phyloP scores from a whole-genome alignment of 2,329 filamentous ascomycete species.

The Lecanoromycetidae sp. region DNA sequence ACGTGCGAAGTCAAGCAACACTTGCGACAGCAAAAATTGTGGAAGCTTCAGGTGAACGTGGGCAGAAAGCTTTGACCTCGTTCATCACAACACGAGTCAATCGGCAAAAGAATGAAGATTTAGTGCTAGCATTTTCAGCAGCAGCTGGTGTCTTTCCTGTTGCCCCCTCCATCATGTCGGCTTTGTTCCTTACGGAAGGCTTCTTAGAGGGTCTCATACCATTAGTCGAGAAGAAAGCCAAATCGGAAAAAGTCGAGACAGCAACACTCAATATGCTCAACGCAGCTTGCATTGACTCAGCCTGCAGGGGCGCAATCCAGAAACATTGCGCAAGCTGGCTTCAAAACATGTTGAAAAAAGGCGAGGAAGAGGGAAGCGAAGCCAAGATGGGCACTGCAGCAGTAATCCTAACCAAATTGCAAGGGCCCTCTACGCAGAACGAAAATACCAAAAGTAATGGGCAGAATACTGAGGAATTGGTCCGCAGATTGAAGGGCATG shows the following conservation, averaged over 20 bases:
- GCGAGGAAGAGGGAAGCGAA: constrained; percentile 43
- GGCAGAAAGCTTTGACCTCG: constrained; percentile 55
- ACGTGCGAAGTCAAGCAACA: constrained; percentile 68
- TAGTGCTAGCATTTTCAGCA: constrained; percentile 88
- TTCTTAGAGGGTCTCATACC: constrained; percentile 68
- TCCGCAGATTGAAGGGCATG: constrained; percentile 42
- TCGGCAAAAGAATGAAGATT: constrained; percentile 71
- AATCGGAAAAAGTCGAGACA: constrained; percentile 74
- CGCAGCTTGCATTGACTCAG: constrained; percentile 73
- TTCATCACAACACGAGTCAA: constrained; percentile 64
- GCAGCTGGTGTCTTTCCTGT: constrained; percentile 80
- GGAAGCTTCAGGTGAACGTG: constrained; percentile 60
- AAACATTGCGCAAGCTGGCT: constrained; percentile 83
- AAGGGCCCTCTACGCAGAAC: constrained; percentile 22
- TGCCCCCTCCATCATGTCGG: constrained; percentile 59
- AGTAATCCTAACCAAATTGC: constrained; percentile 59
- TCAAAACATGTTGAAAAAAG: constrained; percentile 66
- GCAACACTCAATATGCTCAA: constrained; percentile 82
- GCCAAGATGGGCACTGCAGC: constrained; percentile 53
- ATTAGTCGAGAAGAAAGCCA: constrained; percentile 67
- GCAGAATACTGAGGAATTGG: constrained; percentile 41
- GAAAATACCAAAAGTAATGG: constrained; percentile 20
- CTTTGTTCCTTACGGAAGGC: constrained; percentile 76
- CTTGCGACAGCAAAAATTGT: constrained; percentile 74
- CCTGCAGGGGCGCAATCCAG: constrained; percentile 70